These are phyloP conservation scores for Candida sanyiensis DNA, from an alignment of 805 yeast species.

Conservation along the genomic window DNA sequence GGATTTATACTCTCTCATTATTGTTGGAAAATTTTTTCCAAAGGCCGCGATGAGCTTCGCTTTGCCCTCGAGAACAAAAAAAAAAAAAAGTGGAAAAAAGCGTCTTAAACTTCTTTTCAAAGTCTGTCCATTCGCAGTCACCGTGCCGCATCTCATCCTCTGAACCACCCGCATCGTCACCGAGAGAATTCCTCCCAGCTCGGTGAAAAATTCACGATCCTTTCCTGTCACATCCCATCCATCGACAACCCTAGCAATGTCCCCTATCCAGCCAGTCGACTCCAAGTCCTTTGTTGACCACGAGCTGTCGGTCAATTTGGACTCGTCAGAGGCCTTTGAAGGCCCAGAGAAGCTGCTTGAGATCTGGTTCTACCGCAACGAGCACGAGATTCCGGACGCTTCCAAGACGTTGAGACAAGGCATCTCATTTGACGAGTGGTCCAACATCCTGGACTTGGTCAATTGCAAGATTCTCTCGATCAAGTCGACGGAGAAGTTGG, in stretches of 20 bases:
- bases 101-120: no score
- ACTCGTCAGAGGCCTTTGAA: constrained; percentile 89
- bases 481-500: constrained; percentile 58
- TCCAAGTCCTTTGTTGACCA: constrained; percentile 63
- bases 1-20: neutral
- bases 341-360: constrained; percentile 95
- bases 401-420: constrained; percentile 47
- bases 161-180: constrained; percentile 1
- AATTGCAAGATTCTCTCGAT: constrained; percentile 85
- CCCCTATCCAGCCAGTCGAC: constrained; percentile 32
- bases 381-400: constrained; percentile 29
- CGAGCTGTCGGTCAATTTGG: constrained; percentile 69
- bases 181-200: constrained; percentile 9
- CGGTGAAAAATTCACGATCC: constrained; percentile 3
- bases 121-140: neutral
- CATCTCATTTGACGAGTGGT: constrained; percentile 66
- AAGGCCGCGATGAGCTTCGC: neutral
- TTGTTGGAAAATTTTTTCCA: constrained; percentile 1
- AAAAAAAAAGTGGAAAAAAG: no score
- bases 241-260: constrained; percentile 11
- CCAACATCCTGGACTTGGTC: constrained; percentile 67
- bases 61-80: neutral
- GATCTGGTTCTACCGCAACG: constrained; percentile 71
- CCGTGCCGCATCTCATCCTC: constrained; percentile 1
- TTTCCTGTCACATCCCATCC: neutral